Evolutionary conservation across 805 yeast species (phyloP).

Genomic region (Scheffersomyces lignosus): DNA sequence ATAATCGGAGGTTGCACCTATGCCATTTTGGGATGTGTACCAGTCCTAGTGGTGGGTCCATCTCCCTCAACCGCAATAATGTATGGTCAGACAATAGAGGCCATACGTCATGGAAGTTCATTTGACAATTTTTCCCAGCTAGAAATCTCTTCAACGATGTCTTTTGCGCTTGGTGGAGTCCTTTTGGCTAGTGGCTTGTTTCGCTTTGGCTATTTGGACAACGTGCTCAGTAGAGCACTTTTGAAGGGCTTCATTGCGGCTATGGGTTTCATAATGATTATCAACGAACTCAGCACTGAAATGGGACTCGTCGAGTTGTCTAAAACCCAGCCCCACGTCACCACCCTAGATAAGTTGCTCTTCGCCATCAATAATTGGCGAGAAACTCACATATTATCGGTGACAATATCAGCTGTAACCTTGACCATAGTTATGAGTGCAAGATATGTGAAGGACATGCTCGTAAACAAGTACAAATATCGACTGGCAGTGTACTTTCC

Average conservation of each 20-base stretch:
- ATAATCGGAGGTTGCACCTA: conserved; percentile 79
- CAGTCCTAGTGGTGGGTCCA: conserved; percentile 88
- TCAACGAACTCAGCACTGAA: conserved; percentile 52
- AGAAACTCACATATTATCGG: conserved; percentile 15
- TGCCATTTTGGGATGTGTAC: conserved; percentile 79
- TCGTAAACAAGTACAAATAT: conserved; percentile 14
- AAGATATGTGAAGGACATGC: conserved; percentile 17
- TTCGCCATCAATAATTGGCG: conserved; percentile 11
- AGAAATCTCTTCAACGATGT: conserved; percentile 19
- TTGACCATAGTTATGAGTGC: conserved; percentile 20
- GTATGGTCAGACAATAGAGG: conserved; percentile 73
- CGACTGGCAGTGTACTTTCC: conserved; percentile 28
- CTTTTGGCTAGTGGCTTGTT: conserved; percentile 40
- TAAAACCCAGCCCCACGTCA: conserved; percentile 17
- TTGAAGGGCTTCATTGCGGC: conserved; percentile 84
- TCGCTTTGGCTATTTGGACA: conserved; percentile 85
- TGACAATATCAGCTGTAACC: conserved; percentile 19
- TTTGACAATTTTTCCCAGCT: conserved; percentile 39
- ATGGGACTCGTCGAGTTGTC: conserved; percentile 27
- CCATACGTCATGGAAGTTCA: conserved; percentile 30
- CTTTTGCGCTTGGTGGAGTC: conserved; percentile 17
- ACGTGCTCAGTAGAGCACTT: conserved; percentile 72
- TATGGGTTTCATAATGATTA: conserved; percentile 79
- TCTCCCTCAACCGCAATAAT: conserved; percentile 85
- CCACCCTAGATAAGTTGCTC: conserved; percentile 21